Percentiles rank a stretch among this genome's conserved stretches.
phyloP scores from a whole-genome alignment of 2,329 filamentous ascomycete genomes.

The Fusarium sp. region DNA sequence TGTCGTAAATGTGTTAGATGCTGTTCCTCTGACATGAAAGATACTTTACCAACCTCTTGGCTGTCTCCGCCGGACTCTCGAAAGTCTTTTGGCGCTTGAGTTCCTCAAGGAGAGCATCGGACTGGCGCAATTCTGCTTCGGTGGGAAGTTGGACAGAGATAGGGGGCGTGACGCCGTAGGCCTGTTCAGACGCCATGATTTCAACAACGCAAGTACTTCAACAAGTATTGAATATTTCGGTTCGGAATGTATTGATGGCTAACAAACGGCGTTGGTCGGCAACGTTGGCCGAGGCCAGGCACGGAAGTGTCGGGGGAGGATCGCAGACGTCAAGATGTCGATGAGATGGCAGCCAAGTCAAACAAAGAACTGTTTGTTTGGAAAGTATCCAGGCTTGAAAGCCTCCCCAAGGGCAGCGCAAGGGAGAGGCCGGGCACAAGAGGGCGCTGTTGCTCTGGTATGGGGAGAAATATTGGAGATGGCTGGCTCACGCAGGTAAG shows the following conservation, averaged over 20 bases:
- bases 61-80: conserved; percentile 84
- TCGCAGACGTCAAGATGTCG: conserved; percentile 6
- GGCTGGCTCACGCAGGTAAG: conserved; percentile 27
- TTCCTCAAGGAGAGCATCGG: conserved; percentile 84
- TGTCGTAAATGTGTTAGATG: conserved; percentile 25
- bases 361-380: conserved; percentile 4
- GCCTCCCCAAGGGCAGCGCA: conserved; percentile 43
- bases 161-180: conserved; percentile 81
- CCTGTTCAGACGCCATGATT: conserved; percentile 56
- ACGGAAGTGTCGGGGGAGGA: conserved; percentile 2
- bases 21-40: not conserved
- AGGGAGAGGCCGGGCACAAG: conserved; percentile 36
- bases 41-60: conserved; percentile 73
- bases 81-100: conserved; percentile 92
- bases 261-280: conserved; percentile 2
- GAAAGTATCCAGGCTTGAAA: conserved; percentile 24
- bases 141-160: conserved; percentile 85
- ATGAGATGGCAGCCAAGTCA: conserved; percentile 7
- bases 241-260: conserved; percentile 4
- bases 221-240: conserved; percentile 12
- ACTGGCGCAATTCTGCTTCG: conserved; percentile 79
- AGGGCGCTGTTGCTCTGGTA: conserved; percentile 34
- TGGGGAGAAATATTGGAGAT: conserved; percentile 28
- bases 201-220: conserved; percentile 11
- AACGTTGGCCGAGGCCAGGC: not conserved